Evolutionary conservation across 2,329 filamentous ascomycete species (phyloP), one percentile per base, ranked within the genome.

Genomic region (Cyphellophora attinorum): DNA sequence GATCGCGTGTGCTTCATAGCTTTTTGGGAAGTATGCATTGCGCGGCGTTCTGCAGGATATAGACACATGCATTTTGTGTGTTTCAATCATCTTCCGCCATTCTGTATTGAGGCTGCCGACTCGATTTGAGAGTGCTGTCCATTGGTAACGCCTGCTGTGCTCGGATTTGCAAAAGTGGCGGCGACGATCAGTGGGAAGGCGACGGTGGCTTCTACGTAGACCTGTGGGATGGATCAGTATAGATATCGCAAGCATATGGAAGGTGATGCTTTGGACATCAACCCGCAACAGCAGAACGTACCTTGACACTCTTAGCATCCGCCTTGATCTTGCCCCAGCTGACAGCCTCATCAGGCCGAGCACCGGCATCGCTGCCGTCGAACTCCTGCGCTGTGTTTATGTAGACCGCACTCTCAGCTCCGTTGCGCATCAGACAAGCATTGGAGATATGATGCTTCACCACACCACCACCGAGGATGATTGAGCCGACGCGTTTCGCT

Each of bases 401-500:
- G 57, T 94, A 98, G 2, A 98, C 91, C 2, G 91, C 91, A 43
- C 84, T 89, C 59, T 98, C 91, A 11, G 91, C 91, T 2, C 91
- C 91, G 52, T 98, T 98, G 32, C 91, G 77, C 91, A 98, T 96
- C 51, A 98, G 60, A 51, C 86, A 94, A 2, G 91, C 91, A 57
- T 98, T 98, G 33, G 91, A 88, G 54, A 98, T 96, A 58, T 98
- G 91, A 53, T 98, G 91, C 65, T 98, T 98, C 51, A 98, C 74
- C n/a, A 98, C 66, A 1, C 91, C 91, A 5, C 91, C 91, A 0
- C 91, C 91, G 0, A 98, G 68, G 37, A 98, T 85, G 48, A 98
- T 88, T 81, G 96, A 96, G 33, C 91, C 91, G 0, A 85, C 82
- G 35, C 85, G 70, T 61, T 86, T 85, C 2, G 91, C 91, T 11